A percentile compares a stretch with the other conserved stretches of the same genome.
Evolutionary conservation across 2,329 filamentous ascomycete species (phyloP).

Genomic region (Coniochaeta ligniaria): DNA sequence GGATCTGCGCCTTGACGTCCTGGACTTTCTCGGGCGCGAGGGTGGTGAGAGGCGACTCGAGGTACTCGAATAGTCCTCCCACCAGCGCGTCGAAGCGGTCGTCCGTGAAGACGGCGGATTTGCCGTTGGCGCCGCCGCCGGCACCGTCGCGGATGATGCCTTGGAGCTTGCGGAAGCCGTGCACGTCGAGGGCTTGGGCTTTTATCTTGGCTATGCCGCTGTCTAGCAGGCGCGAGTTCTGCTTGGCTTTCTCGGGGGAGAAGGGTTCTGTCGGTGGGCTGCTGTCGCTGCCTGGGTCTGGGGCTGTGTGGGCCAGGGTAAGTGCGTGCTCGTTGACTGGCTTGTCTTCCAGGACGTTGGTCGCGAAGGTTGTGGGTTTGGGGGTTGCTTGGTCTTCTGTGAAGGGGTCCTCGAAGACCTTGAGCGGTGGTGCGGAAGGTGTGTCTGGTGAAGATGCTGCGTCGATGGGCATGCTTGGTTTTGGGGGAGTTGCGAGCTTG

Average conservation of each 20-base stretch:
- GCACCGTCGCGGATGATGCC: slow-evolving; percentile 63
- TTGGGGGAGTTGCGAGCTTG: slow-evolving; percentile 3
- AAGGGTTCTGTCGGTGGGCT: slow-evolving; percentile 3
- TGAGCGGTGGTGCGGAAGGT: slow-evolving; percentile 22
- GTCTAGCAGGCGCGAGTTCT: slow-evolving; percentile 57
- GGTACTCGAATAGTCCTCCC: slow-evolving; percentile 62
- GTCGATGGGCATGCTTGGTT: slow-evolving; percentile 3
- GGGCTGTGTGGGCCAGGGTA: slow-evolving; percentile 16
- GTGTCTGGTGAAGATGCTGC: slow-evolving; percentile 11
- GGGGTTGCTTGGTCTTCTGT: slow-evolving; percentile 39
- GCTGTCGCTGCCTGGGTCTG: slow-evolving; percentile 8
- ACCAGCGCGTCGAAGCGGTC: slow-evolving; percentile 64
- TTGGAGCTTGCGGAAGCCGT: slow-evolving; percentile 74
- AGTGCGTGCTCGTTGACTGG: slow-evolving; percentile 50
- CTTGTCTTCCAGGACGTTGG: slow-evolving; percentile 51
- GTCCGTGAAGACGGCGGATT: slow-evolving; percentile 44
- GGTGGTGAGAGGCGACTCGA: slow-evolving; percentile 52
- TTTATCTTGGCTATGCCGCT: slow-evolving; percentile 71
- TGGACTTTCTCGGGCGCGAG: slow-evolving; percentile 57
- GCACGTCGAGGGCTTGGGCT: slow-evolving; percentile 66
- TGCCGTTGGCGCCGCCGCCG: neutral
- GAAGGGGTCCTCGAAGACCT: slow-evolving; percentile 30
- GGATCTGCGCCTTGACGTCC: slow-evolving; percentile 66
- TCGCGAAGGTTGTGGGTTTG: slow-evolving; percentile 31
- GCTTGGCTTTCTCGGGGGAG: slow-evolving; percentile 46